Percentiles rank a stretch among this genome's conserved stretches.
These are phyloP conservation scores for Termitomyces heimii DNA, from an alignment of 768 basidiomycete genomes.

Conservation along the genomic window DNA sequence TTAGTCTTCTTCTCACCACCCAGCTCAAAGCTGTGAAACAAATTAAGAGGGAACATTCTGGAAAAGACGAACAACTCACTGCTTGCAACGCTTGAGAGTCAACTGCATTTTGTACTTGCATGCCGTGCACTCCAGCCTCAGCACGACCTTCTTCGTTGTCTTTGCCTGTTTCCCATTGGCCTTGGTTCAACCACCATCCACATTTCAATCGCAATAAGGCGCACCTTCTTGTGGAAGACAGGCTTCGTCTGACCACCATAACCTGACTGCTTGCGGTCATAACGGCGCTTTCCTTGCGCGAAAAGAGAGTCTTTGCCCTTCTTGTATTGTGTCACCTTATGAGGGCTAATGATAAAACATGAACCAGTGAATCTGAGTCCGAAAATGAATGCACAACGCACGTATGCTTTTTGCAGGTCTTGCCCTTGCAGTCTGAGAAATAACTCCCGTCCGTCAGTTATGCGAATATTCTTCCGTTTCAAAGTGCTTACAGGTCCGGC, in stretches of 20 bases:
- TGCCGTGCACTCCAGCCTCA: conserved; percentile 94
- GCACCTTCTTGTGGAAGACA: conserved; percentile 99
- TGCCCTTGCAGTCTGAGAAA: conserved; percentile 84
- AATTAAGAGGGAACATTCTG: background rate
- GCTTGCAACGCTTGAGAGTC: conserved; percentile 97
- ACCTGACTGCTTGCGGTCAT: conserved; percentile 97
- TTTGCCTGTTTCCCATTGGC: conserved; percentile 57
- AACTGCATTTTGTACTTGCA: conserved; percentile 99
- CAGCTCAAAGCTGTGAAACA: conserved; percentile 78
- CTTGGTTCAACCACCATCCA: background rate
- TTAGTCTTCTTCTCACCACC: conserved; percentile 99
- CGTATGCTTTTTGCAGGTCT: conserved; percentile 97
- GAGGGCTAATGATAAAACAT: conserved; percentile 54
- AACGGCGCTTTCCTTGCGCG: conserved; percentile 99
- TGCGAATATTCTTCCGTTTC: background rate
- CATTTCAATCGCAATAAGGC: conserved; percentile 3
- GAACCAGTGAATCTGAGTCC: background rate
- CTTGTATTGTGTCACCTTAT: conserved; percentile 99
- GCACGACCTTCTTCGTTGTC: conserved; percentile 99
- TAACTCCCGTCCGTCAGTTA: conserved; percentile 5
- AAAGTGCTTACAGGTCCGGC: conserved; percentile 84
- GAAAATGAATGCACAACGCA: conserved; percentile 43
- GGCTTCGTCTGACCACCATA: conserved; percentile 99
- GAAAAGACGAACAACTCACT: conserved; percentile 44
- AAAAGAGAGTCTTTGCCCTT: conserved; percentile 98